A percentile compares a stretch with the other conserved stretches of the same genome.
phyloP scores from a whole-genome alignment of 306 rosid species.

The Casuarina cunninghamiana region DNA sequence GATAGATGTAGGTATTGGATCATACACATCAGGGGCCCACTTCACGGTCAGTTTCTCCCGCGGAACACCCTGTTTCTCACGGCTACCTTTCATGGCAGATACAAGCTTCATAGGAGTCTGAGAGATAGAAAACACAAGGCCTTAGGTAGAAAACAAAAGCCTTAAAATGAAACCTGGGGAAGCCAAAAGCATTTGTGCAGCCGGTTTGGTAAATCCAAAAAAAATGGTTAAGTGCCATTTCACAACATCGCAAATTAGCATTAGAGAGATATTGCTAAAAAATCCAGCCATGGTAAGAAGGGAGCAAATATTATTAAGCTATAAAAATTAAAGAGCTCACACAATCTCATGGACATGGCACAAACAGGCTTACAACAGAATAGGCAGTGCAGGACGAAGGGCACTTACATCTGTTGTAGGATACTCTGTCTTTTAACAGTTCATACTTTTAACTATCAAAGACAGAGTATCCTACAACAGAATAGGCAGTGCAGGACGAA shows the following conservation, averaged over 20 bases:
- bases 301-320: not conserved
- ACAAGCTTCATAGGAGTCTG: constrained; percentile 66
- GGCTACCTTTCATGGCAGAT: constrained; percentile 85
- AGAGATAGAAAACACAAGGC: constrained; percentile 14
- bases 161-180: not conserved
- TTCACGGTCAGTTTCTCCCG: constrained; percentile 53
- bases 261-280: not conserved
- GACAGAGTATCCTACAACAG: not conserved
- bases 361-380: not conserved
- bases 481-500: not conserved
- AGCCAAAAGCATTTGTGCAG: not conserved
- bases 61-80: constrained; percentile 45
- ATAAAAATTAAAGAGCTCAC: not conserved
- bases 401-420: not conserved
- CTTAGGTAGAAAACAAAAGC: not conserved
- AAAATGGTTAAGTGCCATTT: not conserved
- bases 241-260: not conserved
- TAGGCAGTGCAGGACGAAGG: not conserved
- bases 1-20: constrained; percentile 59
- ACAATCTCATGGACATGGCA: not conserved
- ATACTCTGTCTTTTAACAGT: not conserved
- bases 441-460: not conserved
- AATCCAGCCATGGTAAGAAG: not conserved
- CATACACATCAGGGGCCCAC: constrained; percentile 93
- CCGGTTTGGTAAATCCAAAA: not conserved